A percentile compares a stretch with the other conserved stretches of the same genome.
These are phyloP conservation scores for Anisodus acutangulus DNA, from an alignment of 257 asterid genomes.

Conservation along the genomic window DNA sequence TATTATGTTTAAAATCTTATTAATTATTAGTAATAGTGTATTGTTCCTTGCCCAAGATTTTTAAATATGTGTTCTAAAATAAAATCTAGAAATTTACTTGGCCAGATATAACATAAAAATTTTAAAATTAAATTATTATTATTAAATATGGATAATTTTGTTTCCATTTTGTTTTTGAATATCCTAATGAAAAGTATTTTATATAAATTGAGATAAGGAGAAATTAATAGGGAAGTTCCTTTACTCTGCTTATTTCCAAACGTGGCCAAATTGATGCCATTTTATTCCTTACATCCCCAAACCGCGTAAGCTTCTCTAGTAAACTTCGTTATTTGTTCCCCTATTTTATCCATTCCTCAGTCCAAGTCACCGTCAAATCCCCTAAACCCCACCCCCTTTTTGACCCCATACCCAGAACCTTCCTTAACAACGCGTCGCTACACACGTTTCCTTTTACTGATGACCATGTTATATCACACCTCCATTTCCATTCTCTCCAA, in stretches of 20 bases:
- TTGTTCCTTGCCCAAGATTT: too few relatives aligned
- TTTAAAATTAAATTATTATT: too few relatives aligned
- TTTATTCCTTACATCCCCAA: background rate
- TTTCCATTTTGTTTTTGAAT: too few relatives aligned
- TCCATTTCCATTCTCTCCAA: background rate
- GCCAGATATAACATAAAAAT: too few relatives aligned
- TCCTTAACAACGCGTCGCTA: background rate
- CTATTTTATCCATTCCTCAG: background rate
- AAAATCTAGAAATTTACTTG: too few relatives aligned
- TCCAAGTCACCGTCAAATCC: background rate
- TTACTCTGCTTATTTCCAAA: background rate
- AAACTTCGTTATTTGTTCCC: background rate
- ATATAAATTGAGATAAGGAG: too few relatives aligned
- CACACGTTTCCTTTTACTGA: slow-evolving; percentile 28
- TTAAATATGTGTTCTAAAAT: too few relatives aligned
- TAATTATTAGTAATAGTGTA: too few relatives aligned
- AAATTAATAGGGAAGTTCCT: background rate
- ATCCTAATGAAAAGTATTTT: too few relatives aligned
- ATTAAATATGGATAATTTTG: too few relatives aligned
- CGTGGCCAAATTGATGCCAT: background rate
- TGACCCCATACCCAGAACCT: background rate
- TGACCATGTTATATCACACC: background rate
- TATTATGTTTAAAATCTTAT: too few relatives aligned
- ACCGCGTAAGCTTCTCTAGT: slow-evolving; percentile 24
- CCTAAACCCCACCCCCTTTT: background rate